These are phyloP conservation scores for Colletotrichum zoysiae DNA, from an alignment of 2,329 filamentous ascomycete genomes.

Conservation along the genomic window DNA sequence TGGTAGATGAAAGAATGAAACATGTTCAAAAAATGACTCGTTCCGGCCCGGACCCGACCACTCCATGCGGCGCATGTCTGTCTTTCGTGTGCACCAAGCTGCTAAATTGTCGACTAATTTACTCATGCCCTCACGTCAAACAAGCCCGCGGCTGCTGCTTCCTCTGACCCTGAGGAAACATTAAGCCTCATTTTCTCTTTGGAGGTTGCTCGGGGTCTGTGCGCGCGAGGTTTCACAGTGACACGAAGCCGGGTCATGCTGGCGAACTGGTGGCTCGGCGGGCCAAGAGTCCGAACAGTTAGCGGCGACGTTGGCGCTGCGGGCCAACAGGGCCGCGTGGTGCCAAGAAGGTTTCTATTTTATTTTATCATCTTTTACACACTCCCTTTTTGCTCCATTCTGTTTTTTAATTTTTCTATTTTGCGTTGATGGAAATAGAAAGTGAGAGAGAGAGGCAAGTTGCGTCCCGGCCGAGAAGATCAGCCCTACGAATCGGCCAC, in stretches of 20 bases:
- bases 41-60: background rate
- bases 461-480: background rate
- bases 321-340: background rate
- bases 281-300: background rate
- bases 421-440: background rate
- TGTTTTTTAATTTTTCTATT: too few species aligned
- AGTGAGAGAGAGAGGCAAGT: background rate
- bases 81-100: background rate
- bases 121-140: background rate
- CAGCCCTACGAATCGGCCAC: background rate
- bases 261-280: slow-evolving; percentile 34
- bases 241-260: background rate
- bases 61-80: background rate
- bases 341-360: too few species aligned
- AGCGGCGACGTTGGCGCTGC: background rate
- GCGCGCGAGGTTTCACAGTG: slow-evolving; percentile 18
- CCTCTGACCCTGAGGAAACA: background rate
- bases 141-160: background rate
- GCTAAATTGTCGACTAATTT: background rate
- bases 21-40: slow-evolving; percentile 25
- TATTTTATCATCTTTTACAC: too few species aligned
- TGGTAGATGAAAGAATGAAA: slow-evolving; percentile 28
- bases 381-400: too few species aligned
- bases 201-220: background rate
- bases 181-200: background rate